phyloP scores from a whole-genome alignment of 2,329 filamentous ascomycete species.

The Laburnicola sp. region DNA sequence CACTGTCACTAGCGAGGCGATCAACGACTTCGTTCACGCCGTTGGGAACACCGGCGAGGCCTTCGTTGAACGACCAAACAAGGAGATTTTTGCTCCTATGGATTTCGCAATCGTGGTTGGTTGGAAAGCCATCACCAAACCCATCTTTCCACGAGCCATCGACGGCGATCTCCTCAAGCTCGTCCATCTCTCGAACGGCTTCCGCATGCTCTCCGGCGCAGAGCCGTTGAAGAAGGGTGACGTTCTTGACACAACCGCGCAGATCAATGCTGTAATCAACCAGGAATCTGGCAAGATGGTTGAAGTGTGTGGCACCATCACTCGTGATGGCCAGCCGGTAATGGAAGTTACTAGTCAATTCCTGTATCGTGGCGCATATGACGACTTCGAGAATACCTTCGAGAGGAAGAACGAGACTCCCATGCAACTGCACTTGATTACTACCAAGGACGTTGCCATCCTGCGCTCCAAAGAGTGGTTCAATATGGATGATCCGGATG shows the following conservation, averaged over 20 bases:
- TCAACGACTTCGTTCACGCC: conserved; percentile 98
- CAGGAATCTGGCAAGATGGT: conserved; percentile 99
- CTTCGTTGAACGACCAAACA: conserved; percentile 93
- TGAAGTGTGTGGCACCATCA: conserved; percentile 97
- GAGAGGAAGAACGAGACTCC: conserved; percentile 95
- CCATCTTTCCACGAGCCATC: conserved; percentile 95
- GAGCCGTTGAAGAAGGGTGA: conserved; percentile 96
- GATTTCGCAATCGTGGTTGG: conserved; percentile 98
- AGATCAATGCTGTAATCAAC: conserved; percentile 97
- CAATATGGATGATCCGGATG: conserved; percentile 78
- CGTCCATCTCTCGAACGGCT: conserved; percentile 94
- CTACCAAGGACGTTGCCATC: conserved; percentile 89
- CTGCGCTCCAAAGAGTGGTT: conserved; percentile 99
- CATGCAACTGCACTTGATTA: conserved; percentile 86
- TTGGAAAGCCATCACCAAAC: conserved; percentile 99
- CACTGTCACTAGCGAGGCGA: conserved; percentile 85
- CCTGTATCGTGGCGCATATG: conserved; percentile 90
- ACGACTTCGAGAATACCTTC: conserved; percentile 97
- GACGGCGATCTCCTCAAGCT: conserved; percentile 95
- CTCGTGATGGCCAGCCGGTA: conserved; percentile 76
- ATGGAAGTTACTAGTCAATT: conserved; percentile 99
- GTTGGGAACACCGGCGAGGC: conserved; percentile 97
- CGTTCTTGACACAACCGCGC: conserved; percentile 86
- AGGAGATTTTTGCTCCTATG: conserved; percentile 94
- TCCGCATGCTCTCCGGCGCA: conserved; percentile 96